Percentiles rank a stretch among this genome's conserved stretches.
Evolutionary conservation across 1,139 yeast genomes (phyloP).

Genomic region (Protomyces gravidus): DNA sequence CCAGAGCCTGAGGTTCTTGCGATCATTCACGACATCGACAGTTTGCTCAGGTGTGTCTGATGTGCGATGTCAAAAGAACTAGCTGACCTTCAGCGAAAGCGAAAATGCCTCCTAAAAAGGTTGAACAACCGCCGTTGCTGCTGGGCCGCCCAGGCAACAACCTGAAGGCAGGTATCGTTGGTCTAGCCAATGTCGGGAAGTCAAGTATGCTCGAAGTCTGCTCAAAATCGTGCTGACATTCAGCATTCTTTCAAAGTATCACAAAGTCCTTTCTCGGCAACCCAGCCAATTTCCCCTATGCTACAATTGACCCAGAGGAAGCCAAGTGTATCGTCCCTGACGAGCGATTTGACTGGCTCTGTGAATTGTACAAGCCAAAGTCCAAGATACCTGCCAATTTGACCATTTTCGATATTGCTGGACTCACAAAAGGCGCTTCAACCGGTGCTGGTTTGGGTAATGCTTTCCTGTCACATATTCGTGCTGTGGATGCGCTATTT

Average conservation of each 20-base stretch:
- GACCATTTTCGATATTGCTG: conserved; percentile 96
- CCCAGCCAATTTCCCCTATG: conserved; percentile 95
- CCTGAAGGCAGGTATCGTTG: conserved; percentile 81
- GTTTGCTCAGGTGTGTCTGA: background rate
- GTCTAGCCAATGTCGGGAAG: conserved; percentile 62
- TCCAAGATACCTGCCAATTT: conserved; percentile 88
- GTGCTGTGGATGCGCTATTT: conserved; percentile 97
- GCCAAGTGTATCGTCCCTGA: conserved; percentile 97
- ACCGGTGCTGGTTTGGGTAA: conserved; percentile 98
- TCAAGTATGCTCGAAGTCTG: conserved; percentile 45
- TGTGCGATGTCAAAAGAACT: background rate
- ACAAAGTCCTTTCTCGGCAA: conserved; percentile 88
- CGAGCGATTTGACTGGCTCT: conserved; percentile 72
- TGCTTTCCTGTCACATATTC: conserved; percentile 92
- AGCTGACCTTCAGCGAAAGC: conserved; percentile 4
- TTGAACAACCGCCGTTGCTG: conserved; percentile 81
- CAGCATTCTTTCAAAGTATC: conserved; percentile 57
- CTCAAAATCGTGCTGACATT: conserved; percentile 35
- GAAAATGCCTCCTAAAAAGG: conserved; percentile 90
- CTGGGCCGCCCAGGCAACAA: conserved; percentile 92
- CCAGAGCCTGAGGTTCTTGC: background rate
- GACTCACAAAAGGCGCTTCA: conserved; percentile 94
- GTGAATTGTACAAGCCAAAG: conserved; percentile 71
- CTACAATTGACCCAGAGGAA: conserved; percentile 98
- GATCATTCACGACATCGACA: background rate